A percentile compares a stretch with the other conserved stretches of the same genome.
These are phyloP conservation scores for Diaporthe sp. DNA, from an alignment of 2,329 filamentous ascomycete genomes.

Conservation along the genomic window DNA sequence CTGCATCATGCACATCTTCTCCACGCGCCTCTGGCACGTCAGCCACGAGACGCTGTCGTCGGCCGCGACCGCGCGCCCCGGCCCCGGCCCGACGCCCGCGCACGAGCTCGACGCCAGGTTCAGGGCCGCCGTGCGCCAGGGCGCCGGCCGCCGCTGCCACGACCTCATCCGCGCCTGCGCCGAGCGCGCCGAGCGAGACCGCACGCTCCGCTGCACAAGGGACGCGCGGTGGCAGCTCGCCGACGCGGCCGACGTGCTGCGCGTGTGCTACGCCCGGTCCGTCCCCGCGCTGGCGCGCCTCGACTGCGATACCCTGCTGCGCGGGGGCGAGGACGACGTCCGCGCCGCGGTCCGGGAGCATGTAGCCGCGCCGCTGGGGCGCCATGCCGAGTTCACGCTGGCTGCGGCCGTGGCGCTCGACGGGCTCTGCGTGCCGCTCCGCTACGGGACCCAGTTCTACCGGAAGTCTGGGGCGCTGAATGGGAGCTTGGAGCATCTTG, in stretches of 20 bases:
- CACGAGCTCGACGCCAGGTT: no score
- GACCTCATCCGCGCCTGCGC: neutral
- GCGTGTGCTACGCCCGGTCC: constrained; percentile 1
- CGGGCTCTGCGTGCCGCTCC: neutral
- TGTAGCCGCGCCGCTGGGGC: neutral
- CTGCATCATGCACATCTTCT: constrained; percentile 9
- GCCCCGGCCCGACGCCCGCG: no score
- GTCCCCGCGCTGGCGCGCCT: constrained; percentile 6
- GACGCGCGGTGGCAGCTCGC: neutral
- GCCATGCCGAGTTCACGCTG: neutral
- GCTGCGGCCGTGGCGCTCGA: neutral
- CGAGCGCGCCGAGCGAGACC: neutral
- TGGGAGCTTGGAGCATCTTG: neutral
- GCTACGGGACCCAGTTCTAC: neutral
- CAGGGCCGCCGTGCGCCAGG: neutral
- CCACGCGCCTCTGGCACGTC: constrained; percentile 5
- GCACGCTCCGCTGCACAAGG: neutral
- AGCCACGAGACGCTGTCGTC: neutral
- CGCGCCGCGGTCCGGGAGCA: neutral
- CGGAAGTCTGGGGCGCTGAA: neutral
- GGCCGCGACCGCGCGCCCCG: neutral
- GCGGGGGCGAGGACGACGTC: neutral
- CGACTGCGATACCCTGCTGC: neutral
- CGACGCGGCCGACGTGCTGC: neutral
- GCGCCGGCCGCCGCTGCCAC: neutral